These are phyloP conservation scores for Lodderomyces orthopsilosis DNA, from an alignment of 1,139 yeast genomes.

Conservation along the genomic window DNA sequence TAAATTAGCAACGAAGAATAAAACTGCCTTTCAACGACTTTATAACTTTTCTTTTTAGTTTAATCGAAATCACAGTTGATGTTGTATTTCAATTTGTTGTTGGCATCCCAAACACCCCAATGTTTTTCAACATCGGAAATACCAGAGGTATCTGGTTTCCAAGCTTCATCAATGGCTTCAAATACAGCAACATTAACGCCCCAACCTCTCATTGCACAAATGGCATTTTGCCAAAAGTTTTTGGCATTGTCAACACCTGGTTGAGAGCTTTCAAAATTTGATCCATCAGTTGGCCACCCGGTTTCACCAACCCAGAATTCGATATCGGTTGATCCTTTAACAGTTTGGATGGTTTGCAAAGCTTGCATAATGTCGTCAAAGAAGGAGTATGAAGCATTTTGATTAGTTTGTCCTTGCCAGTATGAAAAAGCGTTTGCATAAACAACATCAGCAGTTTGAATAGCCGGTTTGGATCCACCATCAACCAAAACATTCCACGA, in stretches of 20 bases:
- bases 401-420: conserved; percentile 95
- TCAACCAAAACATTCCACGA: conserved; percentile 93
- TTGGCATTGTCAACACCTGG: conserved; percentile 76
- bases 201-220: conserved; percentile 94
- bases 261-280: conserved; percentile 56
- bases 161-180: conserved; percentile 92
- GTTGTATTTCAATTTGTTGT: conserved; percentile 56
- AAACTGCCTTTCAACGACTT: too few species aligned
- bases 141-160: conserved; percentile 92
- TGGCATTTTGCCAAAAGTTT: conserved; percentile 78
- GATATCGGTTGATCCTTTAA: conserved; percentile 81
- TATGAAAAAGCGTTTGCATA: conserved; percentile 94
- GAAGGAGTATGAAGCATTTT: conserved; percentile 83
- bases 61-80: conserved; percentile 51
- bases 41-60: conserved; percentile 1
- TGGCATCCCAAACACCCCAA: conserved; percentile 83
- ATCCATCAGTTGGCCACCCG: conserved; percentile 96
- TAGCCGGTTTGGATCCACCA: conserved; percentile 65
- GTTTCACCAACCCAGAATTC: conserved; percentile 97
- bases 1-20: not conserved
- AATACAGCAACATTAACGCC: conserved; percentile 89
- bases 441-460: conserved; percentile 77
- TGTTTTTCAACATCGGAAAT: conserved; percentile 82
- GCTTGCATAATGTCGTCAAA: conserved; percentile 97
- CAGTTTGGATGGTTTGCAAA: conserved; percentile 76